A percentile compares a stretch with the other conserved stretches of the same genome.
These are phyloP conservation scores for Chamaenerion angustifolium DNA, from an alignment of 345 rosid species.

Conservation along the genomic window DNA sequence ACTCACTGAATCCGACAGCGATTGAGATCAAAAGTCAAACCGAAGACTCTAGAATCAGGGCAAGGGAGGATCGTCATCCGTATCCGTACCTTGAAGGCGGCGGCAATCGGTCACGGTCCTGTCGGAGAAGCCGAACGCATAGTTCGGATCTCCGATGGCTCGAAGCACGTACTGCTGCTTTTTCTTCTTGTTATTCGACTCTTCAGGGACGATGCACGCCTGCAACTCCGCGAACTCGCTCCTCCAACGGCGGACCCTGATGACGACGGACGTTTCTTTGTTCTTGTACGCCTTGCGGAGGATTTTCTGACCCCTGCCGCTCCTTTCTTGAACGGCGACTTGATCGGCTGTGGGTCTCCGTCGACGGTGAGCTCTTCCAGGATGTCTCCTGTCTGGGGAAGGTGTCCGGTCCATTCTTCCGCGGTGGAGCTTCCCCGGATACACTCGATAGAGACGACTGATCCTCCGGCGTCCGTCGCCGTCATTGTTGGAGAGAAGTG, in stretches of 20 bases:
- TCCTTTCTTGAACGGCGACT: constrained; percentile 75
- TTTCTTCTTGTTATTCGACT: constrained; percentile 21
- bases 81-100: constrained; percentile 62
- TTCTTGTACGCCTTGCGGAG: constrained; percentile 47
- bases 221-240: constrained; percentile 53
- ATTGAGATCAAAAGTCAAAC: not conserved
- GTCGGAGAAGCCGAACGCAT: constrained; percentile 63
- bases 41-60: not conserved
- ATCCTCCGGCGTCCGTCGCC: no score
- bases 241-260: constrained; percentile 51
- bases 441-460: constrained; percentile 47
- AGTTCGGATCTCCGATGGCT: constrained; percentile 74
- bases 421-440: constrained; percentile 70
- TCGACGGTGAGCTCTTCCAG: constrained; percentile 71
- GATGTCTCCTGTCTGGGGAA: constrained; percentile 80
- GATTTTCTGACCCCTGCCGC: constrained; percentile 63
- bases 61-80: constrained; percentile 1
- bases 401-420: constrained; percentile 80
- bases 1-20: no score
- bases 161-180: constrained; percentile 56
- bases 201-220: constrained; percentile 78
- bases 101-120: constrained; percentile 67
- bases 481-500: no score
- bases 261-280: constrained; percentile 62
- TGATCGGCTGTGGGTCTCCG: constrained; percentile 21